phyloP scores from a whole-genome alignment of 768 basidiomycete species.

The Tulasnella sp. region DNA sequence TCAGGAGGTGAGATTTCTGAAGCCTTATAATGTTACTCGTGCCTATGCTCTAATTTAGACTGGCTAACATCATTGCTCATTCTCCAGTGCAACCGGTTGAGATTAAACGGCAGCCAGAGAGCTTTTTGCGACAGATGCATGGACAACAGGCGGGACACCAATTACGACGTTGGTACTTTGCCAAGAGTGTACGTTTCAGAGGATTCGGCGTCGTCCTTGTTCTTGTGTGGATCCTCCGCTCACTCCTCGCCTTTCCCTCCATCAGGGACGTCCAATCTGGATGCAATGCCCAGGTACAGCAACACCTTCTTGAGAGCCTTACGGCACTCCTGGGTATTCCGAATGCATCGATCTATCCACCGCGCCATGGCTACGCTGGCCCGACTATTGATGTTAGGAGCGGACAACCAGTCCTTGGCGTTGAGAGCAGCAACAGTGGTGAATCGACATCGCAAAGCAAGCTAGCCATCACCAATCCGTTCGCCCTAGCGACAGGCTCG shows the following conservation, averaged over 20 bases:
- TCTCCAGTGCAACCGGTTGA: conserved; percentile 81
- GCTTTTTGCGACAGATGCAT: conserved; percentile 76
- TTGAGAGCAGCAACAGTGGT: neutral
- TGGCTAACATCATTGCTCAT: neutral
- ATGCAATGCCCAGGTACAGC: conserved; percentile 67
- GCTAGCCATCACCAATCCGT: no score
- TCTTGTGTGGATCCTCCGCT: neutral
- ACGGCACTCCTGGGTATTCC: neutral
- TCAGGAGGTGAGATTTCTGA: neutral
- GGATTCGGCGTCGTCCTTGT: no score
- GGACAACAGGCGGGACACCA: conserved; percentile 58
- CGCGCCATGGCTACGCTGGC: neutral
- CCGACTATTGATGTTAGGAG: neutral
- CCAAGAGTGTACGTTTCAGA: conserved; percentile 73
- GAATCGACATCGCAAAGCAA: no score
- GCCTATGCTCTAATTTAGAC: neutral
- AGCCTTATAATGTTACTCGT: neutral
- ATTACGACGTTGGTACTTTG: conserved; percentile 61
- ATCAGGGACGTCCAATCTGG: conserved; percentile 76
- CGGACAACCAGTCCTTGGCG: neutral
- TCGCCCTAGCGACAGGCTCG: no score
- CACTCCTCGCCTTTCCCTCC: neutral
- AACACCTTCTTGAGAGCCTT: neutral
- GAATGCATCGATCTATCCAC: neutral
- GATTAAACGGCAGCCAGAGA: conserved; percentile 81